These are phyloP conservation scores for Ensete ventricosum DNA, from an alignment of 176 grass and related monocot species.

Conservation along the genomic window DNA sequence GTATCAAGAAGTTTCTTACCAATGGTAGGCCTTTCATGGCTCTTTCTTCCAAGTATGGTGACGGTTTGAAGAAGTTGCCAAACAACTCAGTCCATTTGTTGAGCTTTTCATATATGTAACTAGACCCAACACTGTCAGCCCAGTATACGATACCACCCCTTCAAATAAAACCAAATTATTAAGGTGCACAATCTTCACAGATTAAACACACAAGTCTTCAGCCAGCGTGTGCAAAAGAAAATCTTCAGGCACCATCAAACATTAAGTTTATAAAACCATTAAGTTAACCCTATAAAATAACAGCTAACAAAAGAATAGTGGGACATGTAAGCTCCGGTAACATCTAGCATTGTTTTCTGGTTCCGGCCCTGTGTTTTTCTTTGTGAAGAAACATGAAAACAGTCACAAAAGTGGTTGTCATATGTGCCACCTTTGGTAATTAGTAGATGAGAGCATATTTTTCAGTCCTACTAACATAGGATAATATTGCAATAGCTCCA, in stretches of 20 bases:
- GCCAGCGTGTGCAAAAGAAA: no score
- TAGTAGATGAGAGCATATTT: no score
- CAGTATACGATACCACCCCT: constrained; percentile 89
- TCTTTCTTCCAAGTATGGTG: constrained; percentile 62
- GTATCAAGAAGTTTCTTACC: constrained; percentile 27
- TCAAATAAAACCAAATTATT: constrained; percentile 4
- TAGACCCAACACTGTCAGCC: constrained; percentile 68
- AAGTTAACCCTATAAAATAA: constrained; percentile 4
- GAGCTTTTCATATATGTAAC: constrained; percentile 63
- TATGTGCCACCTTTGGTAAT: no score
- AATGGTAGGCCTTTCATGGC: constrained; percentile 45
- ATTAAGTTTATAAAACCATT: no score
- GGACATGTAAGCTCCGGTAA: background rate
- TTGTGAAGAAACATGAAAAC: no score
- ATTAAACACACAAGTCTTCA: background rate
- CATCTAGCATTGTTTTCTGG: no score
- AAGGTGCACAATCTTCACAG: background rate
- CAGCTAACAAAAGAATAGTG: background rate
- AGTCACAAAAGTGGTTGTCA: no score
- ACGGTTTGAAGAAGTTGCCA: constrained; percentile 72
- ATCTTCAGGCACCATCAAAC: no score
- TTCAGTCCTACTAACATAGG: no score
- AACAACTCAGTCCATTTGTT: constrained; percentile 65
- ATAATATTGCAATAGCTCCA: background rate
- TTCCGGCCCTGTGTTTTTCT: no score